A percentile compares a stretch with the other conserved stretches of the same genome.
Conservation (phyloP, 2,329 filamentous ascomycete species). For the Pestalotiopsis fici region DNA sequence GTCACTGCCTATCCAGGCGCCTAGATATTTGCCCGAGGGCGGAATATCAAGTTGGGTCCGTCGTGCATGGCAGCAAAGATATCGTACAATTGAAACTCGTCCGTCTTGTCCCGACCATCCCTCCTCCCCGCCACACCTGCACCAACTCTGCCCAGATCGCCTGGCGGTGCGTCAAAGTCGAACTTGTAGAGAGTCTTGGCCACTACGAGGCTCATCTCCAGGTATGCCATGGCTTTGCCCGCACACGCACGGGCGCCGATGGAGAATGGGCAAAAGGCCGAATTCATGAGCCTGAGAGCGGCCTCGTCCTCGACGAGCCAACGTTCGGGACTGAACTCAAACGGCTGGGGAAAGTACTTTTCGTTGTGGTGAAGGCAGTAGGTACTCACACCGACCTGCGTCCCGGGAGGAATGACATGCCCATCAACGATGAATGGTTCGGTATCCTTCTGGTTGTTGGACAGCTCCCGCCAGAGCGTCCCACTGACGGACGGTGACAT, state of each 20-base stretch:
- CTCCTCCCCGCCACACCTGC: neutral
- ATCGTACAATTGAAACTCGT: neutral
- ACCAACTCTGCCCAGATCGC: neutral
- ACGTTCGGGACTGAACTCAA: conserved; percentile 31
- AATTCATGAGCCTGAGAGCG: neutral
- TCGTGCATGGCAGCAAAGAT: neutral
- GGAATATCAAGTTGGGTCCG: neutral
- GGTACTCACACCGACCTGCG: conserved; percentile 29
- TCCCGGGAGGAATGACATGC: conserved; percentile 32
- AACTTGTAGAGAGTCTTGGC: conserved; percentile 19
- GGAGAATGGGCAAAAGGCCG: conserved; percentile 31
- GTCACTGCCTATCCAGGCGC: neutral
- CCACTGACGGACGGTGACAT: conserved; percentile 41
- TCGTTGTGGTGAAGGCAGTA: conserved; percentile 37
- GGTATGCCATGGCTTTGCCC: conserved; percentile 28
- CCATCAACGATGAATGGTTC: conserved; percentile 19
- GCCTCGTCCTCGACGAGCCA: conserved; percentile 27
- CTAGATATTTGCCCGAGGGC: neutral
- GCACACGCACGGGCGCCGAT: conserved; percentile 35
- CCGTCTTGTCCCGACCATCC: neutral
- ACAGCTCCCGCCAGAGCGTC: conserved; percentile 29
- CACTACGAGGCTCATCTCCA: conserved; percentile 19
- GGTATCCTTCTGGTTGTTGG: neutral
- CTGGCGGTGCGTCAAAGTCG: conserved; percentile 9
- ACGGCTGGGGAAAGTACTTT: conserved; percentile 26